Evolutionary conservation across 2,329 filamentous ascomycete genomes (phyloP), one percentile per base, ranked within the genome.

Genomic region (Nemania sp.): DNA sequence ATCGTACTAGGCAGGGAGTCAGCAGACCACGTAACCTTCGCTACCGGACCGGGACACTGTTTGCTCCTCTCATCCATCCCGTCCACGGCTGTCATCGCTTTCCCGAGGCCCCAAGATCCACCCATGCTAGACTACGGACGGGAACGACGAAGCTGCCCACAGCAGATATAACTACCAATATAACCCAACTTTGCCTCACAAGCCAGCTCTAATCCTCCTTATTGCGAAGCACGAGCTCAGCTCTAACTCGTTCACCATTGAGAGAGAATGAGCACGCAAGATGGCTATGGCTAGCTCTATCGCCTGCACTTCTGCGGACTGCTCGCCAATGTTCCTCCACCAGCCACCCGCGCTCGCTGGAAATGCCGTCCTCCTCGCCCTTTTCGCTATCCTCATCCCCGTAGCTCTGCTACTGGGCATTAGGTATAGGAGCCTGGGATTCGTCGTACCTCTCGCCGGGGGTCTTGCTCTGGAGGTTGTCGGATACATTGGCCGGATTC

Each of bases 401-500:
- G 59, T 74, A 42, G 67, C 73, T 21, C 59, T 78, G 10, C 74
- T 74, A 47, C 63, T 78, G 18, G 80, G 79, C 15, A 64, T 76
- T 42, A 76, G 73, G 32, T 78, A 75, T 54, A 73, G 66, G 47
- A 80, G 77, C 29, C 72, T 73, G 0, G 55, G 77, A 4, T 82
- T 82, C 69, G 73, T 79, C 2, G 70, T 72, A 1, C 68, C 73
- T 2, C 64, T 83, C 54, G 69, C 75, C 2, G 71, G 72, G 0
- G 81, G 80, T 1, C 69, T 82, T 13, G 60, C 76, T 5, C 62
- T 82, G 7, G 79, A 82, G 60, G 69, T 79, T 7, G 39, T 81
- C 45, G 80, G 80, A 13, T 83, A 83, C 61, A 70, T 77, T 13
- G 81, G 79, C 3, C 76, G 79, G 39, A 57, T 83, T 6, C 67